Base-by-base conservation (phyloP, 2,329 filamentous ascomycete species). In the Allantophomopsis lycopodina region DNA sequence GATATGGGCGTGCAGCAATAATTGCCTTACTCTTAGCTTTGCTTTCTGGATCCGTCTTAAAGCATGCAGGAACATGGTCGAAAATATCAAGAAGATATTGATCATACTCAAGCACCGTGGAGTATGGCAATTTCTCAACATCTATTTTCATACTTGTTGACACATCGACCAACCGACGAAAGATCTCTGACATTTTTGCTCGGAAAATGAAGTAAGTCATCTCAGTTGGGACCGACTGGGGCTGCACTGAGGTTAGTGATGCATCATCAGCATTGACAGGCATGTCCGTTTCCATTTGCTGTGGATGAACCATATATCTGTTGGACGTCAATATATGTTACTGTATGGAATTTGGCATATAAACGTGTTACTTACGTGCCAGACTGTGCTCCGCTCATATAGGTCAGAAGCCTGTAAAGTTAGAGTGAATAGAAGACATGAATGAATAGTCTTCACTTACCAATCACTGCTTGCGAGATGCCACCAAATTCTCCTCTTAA, bases 401-500 rank as follows among this genome's bases (percentile, higher is more conserved):
- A 56, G 2, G 57, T 54, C 23, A 59, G 38, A 33, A 59, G 50
- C 55, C 53, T 43, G 44, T 32, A 23, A 45, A 43, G 37, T 55
- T 37, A 40, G 50, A 41, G 14, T 38, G 35, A 32, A 33, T 5
- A 39, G 6, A 5, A 11, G 5, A 11, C 7, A 7, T 20, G 35
- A 12, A 10, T 4, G 23, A 36, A 5, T 37, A 32, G 32, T 40
- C 13, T 15, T 32, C 6, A 38, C 48, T 37, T 47, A 57, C 59
- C 59, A 63, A 39, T 63, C 60, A 31, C 53, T 54, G 8, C 53
- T 47, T 16, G 50, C 53, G 7, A 63, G 42, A 47, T 63, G 60
- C 60, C 60, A 63, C 60, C 59, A 63, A 2, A 61, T 45, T n/a
- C 60, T 55, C 23, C 61, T 44, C 18, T 54, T 53, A 2, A 58